phyloP scores from a whole-genome alignment of 2,329 filamentous ascomycete genomes.

The Drechslera avenae region DNA sequence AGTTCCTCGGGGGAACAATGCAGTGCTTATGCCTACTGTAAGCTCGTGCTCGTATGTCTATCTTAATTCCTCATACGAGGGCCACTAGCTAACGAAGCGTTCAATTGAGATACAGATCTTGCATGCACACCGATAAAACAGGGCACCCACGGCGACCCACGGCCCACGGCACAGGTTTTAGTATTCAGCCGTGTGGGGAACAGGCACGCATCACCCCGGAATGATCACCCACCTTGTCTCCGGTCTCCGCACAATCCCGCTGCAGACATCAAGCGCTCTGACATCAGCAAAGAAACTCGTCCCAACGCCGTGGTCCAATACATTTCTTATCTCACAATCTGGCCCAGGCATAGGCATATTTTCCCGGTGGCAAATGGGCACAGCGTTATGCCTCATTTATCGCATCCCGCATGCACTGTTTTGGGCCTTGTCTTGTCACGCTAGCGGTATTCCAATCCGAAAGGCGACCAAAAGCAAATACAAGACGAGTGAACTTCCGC shows the following conservation, averaged over 20 bases:
- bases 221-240: constrained; percentile 17
- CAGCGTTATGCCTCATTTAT: constrained; percentile 14
- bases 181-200: constrained; percentile 29
- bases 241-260: constrained; percentile 9
- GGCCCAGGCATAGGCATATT: constrained; percentile 12
- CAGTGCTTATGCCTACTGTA: constrained; percentile 18
- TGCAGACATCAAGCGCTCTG: constrained; percentile 18
- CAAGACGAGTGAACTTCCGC: constrained; percentile 10
- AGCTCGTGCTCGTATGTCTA: constrained; percentile 16
- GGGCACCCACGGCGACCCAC: constrained; percentile 11
- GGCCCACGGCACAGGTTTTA: constrained; percentile 17
- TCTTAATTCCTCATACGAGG: constrained; percentile 12
- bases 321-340: constrained; percentile 10
- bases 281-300: constrained; percentile 22
- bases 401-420: constrained; percentile 7
- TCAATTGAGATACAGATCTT: constrained; percentile 21
- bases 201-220: constrained; percentile 17
- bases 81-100: constrained; percentile 14
- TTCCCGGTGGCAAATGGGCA: constrained; percentile 22
- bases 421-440: constrained; percentile 15
- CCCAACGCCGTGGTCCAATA: constrained; percentile 10
- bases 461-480: constrained; percentile 23
- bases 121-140: constrained; percentile 25
- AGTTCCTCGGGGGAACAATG: constrained; percentile 22
- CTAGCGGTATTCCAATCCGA: constrained; percentile 20